These are phyloP conservation scores for Botrytis squamosa DNA, from an alignment of 2,329 filamentous ascomycete genomes.

Conservation along the genomic window DNA sequence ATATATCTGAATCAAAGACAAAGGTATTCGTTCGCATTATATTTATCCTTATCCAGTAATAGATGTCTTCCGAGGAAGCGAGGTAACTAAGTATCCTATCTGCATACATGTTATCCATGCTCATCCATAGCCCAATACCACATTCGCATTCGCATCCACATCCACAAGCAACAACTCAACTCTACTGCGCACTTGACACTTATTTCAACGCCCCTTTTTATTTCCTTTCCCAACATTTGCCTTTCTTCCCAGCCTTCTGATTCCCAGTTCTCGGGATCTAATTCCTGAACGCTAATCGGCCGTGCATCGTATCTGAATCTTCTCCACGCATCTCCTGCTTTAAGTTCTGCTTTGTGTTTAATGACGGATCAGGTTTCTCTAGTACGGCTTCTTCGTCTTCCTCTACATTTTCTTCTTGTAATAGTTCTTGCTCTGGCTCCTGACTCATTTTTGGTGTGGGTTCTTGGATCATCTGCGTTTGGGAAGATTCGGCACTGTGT, in stretches of 20 bases:
- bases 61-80: background rate
- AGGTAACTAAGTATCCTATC: background rate
- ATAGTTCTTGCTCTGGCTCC: background rate
- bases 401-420: background rate
- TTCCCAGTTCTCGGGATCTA: background rate
- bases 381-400: background rate
- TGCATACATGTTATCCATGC: background rate
- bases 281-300: background rate
- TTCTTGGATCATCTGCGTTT: background rate
- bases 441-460: too few relatives aligned
- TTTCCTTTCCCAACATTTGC: background rate
- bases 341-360: background rate
- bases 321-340: background rate
- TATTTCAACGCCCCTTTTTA: background rate
- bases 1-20: background rate
- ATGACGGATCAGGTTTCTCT: background rate
- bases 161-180: background rate
- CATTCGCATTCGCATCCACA: background rate
- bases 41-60: background rate
- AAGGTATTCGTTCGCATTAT: background rate
- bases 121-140: background rate
- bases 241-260: background rate
- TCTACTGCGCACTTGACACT: background rate
- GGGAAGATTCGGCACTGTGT: background rate
- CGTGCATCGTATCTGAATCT: background rate